A percentile compares a stretch with the other conserved stretches of the same genome.
Conservation (phyloP, 2,329 filamentous ascomycete species). For the Ascochyta lentis region DNA sequence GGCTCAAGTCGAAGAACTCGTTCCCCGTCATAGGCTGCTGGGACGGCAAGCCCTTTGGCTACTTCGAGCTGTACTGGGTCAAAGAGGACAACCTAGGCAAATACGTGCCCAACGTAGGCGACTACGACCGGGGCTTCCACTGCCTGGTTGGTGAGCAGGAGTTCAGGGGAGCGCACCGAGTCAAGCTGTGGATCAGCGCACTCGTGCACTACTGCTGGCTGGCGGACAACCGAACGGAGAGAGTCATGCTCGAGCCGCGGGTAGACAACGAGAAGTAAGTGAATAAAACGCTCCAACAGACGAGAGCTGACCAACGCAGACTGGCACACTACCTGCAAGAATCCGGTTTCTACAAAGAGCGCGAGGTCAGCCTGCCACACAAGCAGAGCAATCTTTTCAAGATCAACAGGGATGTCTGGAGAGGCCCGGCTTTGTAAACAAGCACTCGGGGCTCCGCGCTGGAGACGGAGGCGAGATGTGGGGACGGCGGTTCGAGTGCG, state of each 20-base stretch:
- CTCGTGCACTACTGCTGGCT: constrained; percentile 86
- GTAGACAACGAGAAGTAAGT: constrained; percentile 88
- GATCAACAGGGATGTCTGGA: constrained; percentile 79
- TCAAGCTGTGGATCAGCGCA: constrained; percentile 81
- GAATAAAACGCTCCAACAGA: no score
- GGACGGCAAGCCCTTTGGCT: constrained; percentile 94
- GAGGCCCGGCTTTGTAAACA: constrained; percentile 37
- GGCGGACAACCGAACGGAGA: constrained; percentile 80
- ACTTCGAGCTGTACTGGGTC: constrained; percentile 98
- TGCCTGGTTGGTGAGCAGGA: constrained; percentile 91
- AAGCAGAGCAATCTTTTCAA: constrained; percentile 91
- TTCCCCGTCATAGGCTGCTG: constrained; percentile 93
- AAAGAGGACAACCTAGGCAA: constrained; percentile 85
- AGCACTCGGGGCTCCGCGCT: constrained; percentile 11
- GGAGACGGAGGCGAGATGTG: constrained; percentile 9
- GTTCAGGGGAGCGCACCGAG: constrained; percentile 78
- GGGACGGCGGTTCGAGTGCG: constrained; percentile 11
- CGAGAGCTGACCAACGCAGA: constrained; percentile 51
- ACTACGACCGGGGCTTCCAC: constrained; percentile 90
- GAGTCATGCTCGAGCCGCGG: constrained; percentile 84
- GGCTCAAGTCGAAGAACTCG: constrained; percentile 72
- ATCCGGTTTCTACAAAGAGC: constrained; percentile 84
- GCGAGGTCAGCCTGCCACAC: constrained; percentile 85
- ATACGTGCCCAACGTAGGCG: constrained; percentile 69
- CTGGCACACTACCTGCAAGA: constrained; percentile 74